Evolutionary conservation across 768 basidiomycete genomes (phyloP).

Genomic region (Phanerochaete sordida): DNA sequence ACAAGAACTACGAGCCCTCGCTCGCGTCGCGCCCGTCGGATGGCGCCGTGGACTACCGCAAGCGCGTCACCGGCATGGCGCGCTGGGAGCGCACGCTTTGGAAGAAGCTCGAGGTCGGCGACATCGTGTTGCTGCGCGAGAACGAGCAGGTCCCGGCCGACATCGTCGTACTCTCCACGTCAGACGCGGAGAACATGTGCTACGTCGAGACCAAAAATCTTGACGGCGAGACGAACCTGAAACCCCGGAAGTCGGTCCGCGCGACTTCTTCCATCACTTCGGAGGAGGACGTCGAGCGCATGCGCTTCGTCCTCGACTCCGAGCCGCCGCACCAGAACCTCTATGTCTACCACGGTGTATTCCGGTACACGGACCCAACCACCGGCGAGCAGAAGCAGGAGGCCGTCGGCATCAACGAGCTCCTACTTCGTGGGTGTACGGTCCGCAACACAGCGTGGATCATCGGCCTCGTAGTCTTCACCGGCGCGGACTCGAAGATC

Average conservation of each 20-base stretch:
- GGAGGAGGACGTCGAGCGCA: slow-evolving; percentile 89
- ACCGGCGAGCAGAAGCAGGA: slow-evolving; percentile 56
- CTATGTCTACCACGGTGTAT: slow-evolving; percentile 84
- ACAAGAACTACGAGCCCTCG: slow-evolving; percentile 48
- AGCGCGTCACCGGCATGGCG: slow-evolving; percentile 64
- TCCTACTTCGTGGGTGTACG: slow-evolving; percentile 87
- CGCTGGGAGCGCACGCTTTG: slow-evolving; percentile 94
- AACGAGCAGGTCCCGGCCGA: slow-evolving; percentile 98
- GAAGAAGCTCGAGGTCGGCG: slow-evolving; percentile 99
- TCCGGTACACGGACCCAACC: slow-evolving; percentile 63
- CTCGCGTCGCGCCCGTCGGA: slow-evolving; percentile 50
- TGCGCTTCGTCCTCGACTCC: slow-evolving; percentile 85
- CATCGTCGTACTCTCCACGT: slow-evolving; percentile 88
- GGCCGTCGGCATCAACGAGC: slow-evolving; percentile 84
- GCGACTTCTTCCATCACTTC: slow-evolving; percentile 73
- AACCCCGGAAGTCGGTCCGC: slow-evolving; percentile 72
- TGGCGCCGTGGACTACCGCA: slow-evolving; percentile 82
- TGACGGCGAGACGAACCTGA: slow-evolving; percentile 97
- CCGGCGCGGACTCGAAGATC: slow-evolving; percentile 90
- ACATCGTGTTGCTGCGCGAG: slow-evolving; percentile 84
- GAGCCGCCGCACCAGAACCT: slow-evolving; percentile 94
- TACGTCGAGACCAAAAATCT: slow-evolving; percentile 98
- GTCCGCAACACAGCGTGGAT: slow-evolving; percentile 91
- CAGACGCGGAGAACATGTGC: slow-evolving; percentile 87
- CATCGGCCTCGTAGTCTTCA: slow-evolving; percentile 91